phyloP scores from a whole-genome alignment of 2,329 filamentous ascomycete genomes.

The Pseudogymnoascus verrucosus region DNA sequence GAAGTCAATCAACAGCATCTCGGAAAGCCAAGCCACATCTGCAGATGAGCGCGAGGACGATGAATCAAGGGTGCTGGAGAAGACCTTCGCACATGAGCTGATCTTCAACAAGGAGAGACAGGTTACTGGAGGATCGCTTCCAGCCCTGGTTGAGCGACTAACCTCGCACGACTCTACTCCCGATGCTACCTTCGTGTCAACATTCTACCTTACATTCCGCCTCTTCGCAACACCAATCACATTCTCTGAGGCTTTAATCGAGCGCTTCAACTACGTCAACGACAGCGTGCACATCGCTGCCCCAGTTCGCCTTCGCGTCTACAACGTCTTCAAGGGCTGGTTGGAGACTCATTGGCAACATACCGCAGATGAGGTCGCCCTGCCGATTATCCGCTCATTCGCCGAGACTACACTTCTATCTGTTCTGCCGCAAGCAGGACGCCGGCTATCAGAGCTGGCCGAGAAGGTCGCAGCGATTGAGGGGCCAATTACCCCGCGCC shows the following conservation, averaged over 20 bases:
- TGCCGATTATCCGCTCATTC: slow-evolving; percentile 71
- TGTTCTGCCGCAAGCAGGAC: slow-evolving; percentile 67
- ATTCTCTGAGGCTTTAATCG: slow-evolving; percentile 74
- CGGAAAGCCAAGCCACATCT: slow-evolving; percentile 54
- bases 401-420: slow-evolving; percentile 62
- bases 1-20: slow-evolving; percentile 58
- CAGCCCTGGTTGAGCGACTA: slow-evolving; percentile 86
- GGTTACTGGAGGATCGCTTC: slow-evolving; percentile 84
- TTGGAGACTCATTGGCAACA: slow-evolving; percentile 91
- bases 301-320: slow-evolving; percentile 82
- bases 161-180: slow-evolving; percentile 90
- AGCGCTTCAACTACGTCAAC: slow-evolving; percentile 85
- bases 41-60: slow-evolving; percentile 71
- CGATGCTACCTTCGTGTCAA: slow-evolving; percentile 82
- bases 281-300: slow-evolving; percentile 66
- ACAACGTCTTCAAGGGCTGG: slow-evolving; percentile 97
- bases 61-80: slow-evolving; percentile 79
- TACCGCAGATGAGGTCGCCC: slow-evolving; percentile 67
- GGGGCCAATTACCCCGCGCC: slow-evolving; percentile 69
- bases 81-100: slow-evolving; percentile 84
- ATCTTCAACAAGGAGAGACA: slow-evolving; percentile 92
- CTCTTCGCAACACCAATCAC: slow-evolving; percentile 77
- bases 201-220: slow-evolving; percentile 94
- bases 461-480: slow-evolving; percentile 68
- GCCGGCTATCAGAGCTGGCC: slow-evolving; percentile 70